A percentile compares a stretch with the other conserved stretches of the same genome.
Evolutionary conservation across 352 stramenopile species (phyloP).

Genomic region (Aphanomyces astaci): DNA sequence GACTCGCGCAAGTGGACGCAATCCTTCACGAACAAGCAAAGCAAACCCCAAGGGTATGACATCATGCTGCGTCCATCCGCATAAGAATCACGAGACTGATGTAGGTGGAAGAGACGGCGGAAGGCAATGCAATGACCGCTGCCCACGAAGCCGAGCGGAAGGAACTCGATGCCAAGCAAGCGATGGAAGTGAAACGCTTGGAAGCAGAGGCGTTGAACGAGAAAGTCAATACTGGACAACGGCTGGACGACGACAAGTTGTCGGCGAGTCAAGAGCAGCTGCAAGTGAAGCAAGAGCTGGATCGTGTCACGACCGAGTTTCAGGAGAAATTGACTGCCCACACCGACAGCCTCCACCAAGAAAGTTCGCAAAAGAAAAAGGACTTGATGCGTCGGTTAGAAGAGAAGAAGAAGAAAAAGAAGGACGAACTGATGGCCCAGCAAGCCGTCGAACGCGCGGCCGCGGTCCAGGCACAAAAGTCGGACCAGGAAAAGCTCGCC

Average conservation of each 20-base stretch:
- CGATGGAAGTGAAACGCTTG: not conserved
- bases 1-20: not conserved
- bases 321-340: conserved; percentile 13
- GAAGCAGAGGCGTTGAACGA: conserved; percentile 2
- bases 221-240: not conserved
- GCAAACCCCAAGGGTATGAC: not conserved
- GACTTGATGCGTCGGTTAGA: conserved; percentile 22
- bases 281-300: conserved; percentile 19
- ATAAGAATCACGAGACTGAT: not conserved
- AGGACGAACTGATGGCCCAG: conserved; percentile 24
- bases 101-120: not conserved
- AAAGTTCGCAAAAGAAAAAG: conserved; percentile 14
- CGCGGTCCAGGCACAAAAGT: conserved; percentile 6
- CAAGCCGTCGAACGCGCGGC: conserved; percentile 1
- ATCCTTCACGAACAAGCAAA: conserved; percentile 24
- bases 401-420: conserved; percentile 26
- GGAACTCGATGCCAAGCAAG: conserved; percentile 17
- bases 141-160: not conserved
- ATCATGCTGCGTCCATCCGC: not conserved
- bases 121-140: not conserved
- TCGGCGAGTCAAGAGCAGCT: conserved; percentile 7
- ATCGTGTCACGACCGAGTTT: conserved; percentile 20
- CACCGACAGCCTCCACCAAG: conserved; percentile 12
- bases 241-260: not conserved
- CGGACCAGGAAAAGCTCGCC: conserved; percentile 16